Evolutionary conservation across 768 basidiomycete species (phyloP).

Genomic region (Podaxis pistillaris): DNA sequence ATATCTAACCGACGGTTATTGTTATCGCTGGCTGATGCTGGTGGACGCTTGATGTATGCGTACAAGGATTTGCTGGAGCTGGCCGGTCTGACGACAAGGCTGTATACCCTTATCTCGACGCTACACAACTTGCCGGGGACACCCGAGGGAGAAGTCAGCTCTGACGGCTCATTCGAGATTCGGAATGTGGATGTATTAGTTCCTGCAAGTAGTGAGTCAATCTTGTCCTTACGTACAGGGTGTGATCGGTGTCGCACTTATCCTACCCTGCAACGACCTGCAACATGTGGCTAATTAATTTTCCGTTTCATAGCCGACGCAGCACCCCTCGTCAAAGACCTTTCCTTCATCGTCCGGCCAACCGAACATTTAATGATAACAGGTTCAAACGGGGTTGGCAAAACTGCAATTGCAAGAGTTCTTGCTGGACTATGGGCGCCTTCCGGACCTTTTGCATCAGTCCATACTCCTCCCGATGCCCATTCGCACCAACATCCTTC

Average conservation of each 20-base stretch:
- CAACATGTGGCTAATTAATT: neutral
- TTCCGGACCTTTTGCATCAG: slow-evolving; percentile 27
- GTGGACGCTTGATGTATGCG: slow-evolving; percentile 93
- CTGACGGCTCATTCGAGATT: slow-evolving; percentile 52
- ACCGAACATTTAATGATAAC: slow-evolving; percentile 94
- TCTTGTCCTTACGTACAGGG: neutral
- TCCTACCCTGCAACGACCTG: too few relatives aligned
- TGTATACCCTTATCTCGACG: slow-evolving; percentile 86
- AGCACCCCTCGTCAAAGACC: slow-evolving; percentile 59
- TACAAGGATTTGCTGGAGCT: slow-evolving; percentile 94
- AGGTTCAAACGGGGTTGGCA: slow-evolving; percentile 90
- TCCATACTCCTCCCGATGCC: slow-evolving; percentile 20
- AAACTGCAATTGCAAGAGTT: slow-evolving; percentile 86
- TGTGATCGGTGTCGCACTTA: neutral
- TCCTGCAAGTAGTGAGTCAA: slow-evolving; percentile 31
- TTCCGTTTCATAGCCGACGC: neutral
- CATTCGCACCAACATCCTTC: slow-evolving; percentile 43
- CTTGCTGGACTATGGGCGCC: slow-evolving; percentile 88
- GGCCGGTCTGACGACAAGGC: slow-evolving; percentile 88
- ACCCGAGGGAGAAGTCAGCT: slow-evolving; percentile 29
- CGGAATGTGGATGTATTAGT: slow-evolving; percentile 71
- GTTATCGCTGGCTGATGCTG: slow-evolving; percentile 94
- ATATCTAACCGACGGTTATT: slow-evolving; percentile 91
- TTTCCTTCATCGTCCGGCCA: slow-evolving; percentile 58
- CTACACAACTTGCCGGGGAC: slow-evolving; percentile 70